These are phyloP conservation scores for Backusella australiensis DNA, from an alignment of 192 early-diverging fungal genomes.

Conservation along the genomic window DNA sequence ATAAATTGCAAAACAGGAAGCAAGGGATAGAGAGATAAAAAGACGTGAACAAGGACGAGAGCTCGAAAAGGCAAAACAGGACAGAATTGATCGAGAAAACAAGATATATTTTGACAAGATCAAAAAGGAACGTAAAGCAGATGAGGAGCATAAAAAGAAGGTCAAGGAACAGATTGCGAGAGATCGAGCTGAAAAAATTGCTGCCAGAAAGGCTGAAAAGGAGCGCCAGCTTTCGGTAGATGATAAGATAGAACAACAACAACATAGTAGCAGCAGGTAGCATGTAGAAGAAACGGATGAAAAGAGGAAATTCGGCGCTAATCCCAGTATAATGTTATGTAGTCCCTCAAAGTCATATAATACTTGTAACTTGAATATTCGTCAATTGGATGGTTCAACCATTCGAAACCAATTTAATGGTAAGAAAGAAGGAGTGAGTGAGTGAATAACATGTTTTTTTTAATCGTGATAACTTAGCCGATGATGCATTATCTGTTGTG, in stretches of 20 bases:
- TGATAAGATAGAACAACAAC: not conserved
- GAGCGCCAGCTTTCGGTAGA: not conserved
- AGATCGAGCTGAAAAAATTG: conserved; percentile 24
- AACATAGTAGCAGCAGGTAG: not conserved
- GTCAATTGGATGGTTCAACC: conserved; percentile 29
- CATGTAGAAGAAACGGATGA: not conserved
- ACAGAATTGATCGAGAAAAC: conserved; percentile 17
- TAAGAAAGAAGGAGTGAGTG: not conserved
- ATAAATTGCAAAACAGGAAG: conserved; percentile 11
- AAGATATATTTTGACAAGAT: conserved; percentile 27
- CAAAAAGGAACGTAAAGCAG: conserved; percentile 23
- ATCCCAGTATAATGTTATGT: no score
- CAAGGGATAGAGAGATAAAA: conserved; percentile 22
- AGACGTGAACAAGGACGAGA: conserved; percentile 26
- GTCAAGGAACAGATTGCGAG: conserved; percentile 32
- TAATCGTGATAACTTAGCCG: conserved; percentile 1
- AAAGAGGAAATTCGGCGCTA: no score
- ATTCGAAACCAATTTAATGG: conserved; percentile 26
- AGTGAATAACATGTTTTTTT: not conserved
- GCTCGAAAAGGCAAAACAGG: conserved; percentile 11
- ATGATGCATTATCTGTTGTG: conserved; percentile 20
- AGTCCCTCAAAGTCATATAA: not conserved
- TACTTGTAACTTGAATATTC: conserved; percentile 25
- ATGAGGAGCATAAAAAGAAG: conserved; percentile 25
- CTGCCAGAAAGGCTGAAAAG: not conserved